Conservation (phyloP, 1,284 basidiomycete genomes). For the Athelia psychrophila region DNA sequence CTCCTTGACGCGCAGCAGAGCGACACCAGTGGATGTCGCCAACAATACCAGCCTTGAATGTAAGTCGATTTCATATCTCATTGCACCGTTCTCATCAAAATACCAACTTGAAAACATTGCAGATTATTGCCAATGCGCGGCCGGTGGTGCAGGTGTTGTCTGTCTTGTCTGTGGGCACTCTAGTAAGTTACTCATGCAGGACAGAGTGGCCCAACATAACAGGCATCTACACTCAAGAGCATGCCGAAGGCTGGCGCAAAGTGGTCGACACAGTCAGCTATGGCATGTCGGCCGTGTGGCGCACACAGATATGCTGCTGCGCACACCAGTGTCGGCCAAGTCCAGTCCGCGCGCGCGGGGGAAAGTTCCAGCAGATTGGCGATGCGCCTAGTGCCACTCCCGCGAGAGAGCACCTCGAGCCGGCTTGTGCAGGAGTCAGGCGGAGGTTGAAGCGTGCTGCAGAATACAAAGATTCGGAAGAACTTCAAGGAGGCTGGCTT, state of each 20-base stretch:
- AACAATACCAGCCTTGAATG: too few relatives aligned
- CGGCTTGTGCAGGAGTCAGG: slow-evolving; percentile 24
- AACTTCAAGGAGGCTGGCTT: slow-evolving; percentile 33
- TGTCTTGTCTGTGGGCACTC: slow-evolving; percentile 30
- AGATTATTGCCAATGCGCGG: slow-evolving; percentile 21
- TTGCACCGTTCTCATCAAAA: too few relatives aligned
- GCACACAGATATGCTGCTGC: neutral
- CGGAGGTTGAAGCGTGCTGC: slow-evolving; percentile 33
- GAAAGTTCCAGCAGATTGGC: neutral
- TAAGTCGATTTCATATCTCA: too few relatives aligned
- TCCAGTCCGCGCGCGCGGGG: neutral
- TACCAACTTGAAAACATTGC: neutral
- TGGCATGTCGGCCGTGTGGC: slow-evolving; percentile 20
- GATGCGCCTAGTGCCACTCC: neutral
- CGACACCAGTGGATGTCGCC: too few relatives aligned
- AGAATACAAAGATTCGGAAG: slow-evolving; percentile 36
- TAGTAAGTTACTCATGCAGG: slow-evolving; percentile 18
- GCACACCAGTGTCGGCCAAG: neutral
- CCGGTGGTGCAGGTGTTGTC: slow-evolving; percentile 24
- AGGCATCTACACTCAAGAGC: slow-evolving; percentile 31
- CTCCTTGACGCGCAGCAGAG: too few relatives aligned
- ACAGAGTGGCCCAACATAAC: slow-evolving; percentile 26
- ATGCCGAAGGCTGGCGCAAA: slow-evolving; percentile 32
- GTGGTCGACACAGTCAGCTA: slow-evolving; percentile 41
- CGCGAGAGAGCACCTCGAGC: neutral